Evolutionary conservation across 1,284 basidiomycete species (phyloP).

Genomic region (Austroboletus niveus): DNA sequence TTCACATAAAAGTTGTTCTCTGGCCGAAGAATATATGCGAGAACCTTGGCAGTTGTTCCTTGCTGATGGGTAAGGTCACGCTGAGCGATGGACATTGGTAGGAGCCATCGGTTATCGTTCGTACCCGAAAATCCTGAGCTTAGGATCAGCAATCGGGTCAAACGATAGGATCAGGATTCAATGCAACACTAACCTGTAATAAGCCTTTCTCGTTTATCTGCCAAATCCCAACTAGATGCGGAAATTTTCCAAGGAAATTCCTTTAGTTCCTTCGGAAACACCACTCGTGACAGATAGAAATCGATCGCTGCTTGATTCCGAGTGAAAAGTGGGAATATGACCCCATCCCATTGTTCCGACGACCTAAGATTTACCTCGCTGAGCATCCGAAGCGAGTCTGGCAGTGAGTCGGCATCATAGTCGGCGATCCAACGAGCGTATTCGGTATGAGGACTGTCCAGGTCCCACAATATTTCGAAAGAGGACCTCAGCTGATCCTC

Average conservation of each 20-base stretch:
- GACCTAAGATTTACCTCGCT: conserved; percentile 39
- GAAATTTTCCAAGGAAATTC: conserved; percentile 45
- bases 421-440: conserved; percentile 42
- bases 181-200: conserved; percentile 1
- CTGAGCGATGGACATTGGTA: conserved; percentile 12
- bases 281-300: conserved; percentile 41
- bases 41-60: conserved; percentile 36
- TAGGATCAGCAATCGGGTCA: background rate
- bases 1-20: background rate
- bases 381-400: conserved; percentile 17
- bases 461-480: conserved; percentile 39
- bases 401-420: conserved; percentile 17
- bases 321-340: conserved; percentile 36
- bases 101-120: conserved; percentile 2
- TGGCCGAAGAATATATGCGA: conserved; percentile 39
- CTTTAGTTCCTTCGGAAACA: conserved; percentile 33
- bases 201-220: conserved; percentile 18
- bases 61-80: conserved; percentile 13
- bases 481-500: conserved; percentile 35
- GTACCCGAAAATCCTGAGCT: conserved; percentile 10
- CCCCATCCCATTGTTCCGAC: conserved; percentile 27
- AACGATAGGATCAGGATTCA: background rate
- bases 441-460: conserved; percentile 40
- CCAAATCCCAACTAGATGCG: conserved; percentile 51
- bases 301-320: conserved; percentile 41